A percentile compares a stretch with the other conserved stretches of the same genome.
phyloP scores from a whole-genome alignment of 2,329 filamentous ascomycete genomes.

The Colletotrichum paranaense region DNA sequence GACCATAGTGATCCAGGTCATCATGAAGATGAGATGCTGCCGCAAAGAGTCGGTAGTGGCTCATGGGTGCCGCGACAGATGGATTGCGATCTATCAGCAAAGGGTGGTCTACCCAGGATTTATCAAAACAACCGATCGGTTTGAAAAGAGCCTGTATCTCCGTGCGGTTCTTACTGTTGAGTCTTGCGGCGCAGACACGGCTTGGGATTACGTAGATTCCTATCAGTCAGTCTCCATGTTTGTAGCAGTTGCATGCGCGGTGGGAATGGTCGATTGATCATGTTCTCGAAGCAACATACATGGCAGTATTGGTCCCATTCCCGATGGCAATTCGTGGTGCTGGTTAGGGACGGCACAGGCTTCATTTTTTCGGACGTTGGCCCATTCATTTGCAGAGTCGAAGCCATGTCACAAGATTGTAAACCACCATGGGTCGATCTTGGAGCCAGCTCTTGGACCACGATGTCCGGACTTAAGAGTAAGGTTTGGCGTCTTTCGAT shows the following conservation, averaged over 20 bases:
- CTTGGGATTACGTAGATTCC: too few relatives aligned
- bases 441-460: neutral
- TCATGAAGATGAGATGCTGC: too few relatives aligned
- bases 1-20: too few relatives aligned
- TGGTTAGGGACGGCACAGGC: fast-evolving
- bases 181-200: neutral
- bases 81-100: neutral
- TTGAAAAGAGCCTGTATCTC: neutral
- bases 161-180: neutral
- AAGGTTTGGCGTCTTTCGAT: neutral
- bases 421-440: neutral
- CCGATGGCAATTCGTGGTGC: too few relatives aligned
- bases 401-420: neutral
- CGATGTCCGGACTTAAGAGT: too few relatives aligned
- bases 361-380: neutral
- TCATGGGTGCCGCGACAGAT: neutral
- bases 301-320: too few relatives aligned
- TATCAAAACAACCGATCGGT: neutral
- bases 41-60: neutral
- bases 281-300: too few relatives aligned
- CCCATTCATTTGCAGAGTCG: neutral
- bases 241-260: too few relatives aligned
- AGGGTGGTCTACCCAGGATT: neutral
- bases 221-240: too few relatives aligned
- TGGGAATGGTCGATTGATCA: too few relatives aligned